Base-by-base conservation (phyloP, 2,329 filamentous ascomycete genomes). In the Cephalotrichum gorgonifer region DNA sequence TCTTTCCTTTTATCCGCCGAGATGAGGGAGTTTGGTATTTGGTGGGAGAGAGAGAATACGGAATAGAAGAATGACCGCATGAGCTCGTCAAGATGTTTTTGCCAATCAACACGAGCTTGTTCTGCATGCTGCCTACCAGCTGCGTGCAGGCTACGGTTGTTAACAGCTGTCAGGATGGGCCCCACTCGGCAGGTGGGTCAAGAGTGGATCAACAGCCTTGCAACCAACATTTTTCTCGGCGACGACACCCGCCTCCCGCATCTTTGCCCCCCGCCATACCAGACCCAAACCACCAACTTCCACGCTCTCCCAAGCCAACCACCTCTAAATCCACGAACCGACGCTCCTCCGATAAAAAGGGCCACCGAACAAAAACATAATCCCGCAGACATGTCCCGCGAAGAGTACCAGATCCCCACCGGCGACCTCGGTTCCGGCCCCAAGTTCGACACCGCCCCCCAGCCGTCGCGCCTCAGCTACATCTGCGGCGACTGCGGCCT, bases 401-500 rank as follows among this genome's bases (percentile, higher is more conserved):
- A 90, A 76, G 76, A 81, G 54, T 91, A 90, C 71, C 81, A 86
- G 61, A 79, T 87, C 52, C 85, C 86, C 48, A 76, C 79, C 50
- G 69, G 73, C 57, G 31, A 43, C 30, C 11, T 30, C 28, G 47
- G 25, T 28, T 11, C 31, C 31, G 25, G 17, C 33, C 27, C 27
- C 41, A 49, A 44, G 41, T 20, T 28, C 42, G 27, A 42, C 27
- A 12, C 20, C 4, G 45, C 23, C 14, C 63, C 64, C 48, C 62
- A 65, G 54, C 63, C 64, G 49, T 62, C 64, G 54, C 71, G 70
- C 47, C 62, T 62, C 33, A 64, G 64, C 54, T 70, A 70, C 55
- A 57, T 67, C 44, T 70, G 67, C 60, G 68, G 68, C 54, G 68
- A 71, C 62, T 71, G 69, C 61, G 67, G 68, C 44, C 73, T 79